Evolutionary conservation across 192 early-diverging fungal species (phyloP), one percentile per base, ranked within the genome.

Genomic region (Funneliformis geosporum): DNA sequence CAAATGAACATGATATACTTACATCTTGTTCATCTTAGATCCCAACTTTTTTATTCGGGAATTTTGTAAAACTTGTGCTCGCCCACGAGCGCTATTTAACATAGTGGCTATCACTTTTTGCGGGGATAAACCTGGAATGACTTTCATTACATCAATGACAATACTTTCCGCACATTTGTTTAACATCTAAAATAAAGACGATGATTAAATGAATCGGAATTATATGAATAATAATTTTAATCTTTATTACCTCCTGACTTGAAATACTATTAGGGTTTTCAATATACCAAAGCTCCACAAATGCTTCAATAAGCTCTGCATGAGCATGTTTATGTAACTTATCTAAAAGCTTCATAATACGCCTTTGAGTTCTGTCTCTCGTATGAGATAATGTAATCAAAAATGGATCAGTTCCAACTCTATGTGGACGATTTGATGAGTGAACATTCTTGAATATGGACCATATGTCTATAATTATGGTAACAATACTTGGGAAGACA

Each of bases 241-340:
- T 25, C 25, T 65, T 28, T 44, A 23, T 44, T 38, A 76, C 60
- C 27, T 23, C 39, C 23, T 40, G 39, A 23, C 69, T 39, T 62
- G 38, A 27, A 62, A 23, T 60, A 42, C 8, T 42, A 25, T 70
- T 68, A 11, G 88, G 87, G 70, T 90, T 89, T 25, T 89, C 89
- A 2, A 88, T 84, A 73, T 90, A 89, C 83, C 91, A 94, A 16
- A 94, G 82, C 55, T 93, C 93, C 14, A 90, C 83, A 72, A 90
- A 85, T 0, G 86, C 86, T 76, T 93, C 92, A 14, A 93, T 80
- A 6, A 91, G 81, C 74, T 94, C 89, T 0, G 84, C 78, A 21
- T 86, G 86, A 47, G 87, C 83, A 21, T 83, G 80, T 38, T 86
- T 85, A 79, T 89, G 89, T 9, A 92, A 77, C 16, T 82, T 83